Conservation (phyloP, 2,329 filamentous ascomycete genomes). For the Penicillium fuscoglaucum region DNA sequence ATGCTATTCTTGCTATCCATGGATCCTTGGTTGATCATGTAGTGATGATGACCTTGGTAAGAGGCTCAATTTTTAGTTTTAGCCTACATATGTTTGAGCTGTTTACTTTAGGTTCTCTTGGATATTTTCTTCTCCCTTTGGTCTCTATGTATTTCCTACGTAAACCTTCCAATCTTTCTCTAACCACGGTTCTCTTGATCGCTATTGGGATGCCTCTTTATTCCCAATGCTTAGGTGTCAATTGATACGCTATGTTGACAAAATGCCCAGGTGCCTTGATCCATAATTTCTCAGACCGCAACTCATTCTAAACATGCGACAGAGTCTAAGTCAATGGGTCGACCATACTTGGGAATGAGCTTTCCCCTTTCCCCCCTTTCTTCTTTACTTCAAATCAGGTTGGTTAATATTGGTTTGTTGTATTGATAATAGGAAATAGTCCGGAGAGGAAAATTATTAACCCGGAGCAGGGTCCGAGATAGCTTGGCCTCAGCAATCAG, state of each 20-base stretch:
- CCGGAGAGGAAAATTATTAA: not conserved
- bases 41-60: not conserved
- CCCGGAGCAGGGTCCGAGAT: not conserved
- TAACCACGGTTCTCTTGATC: not conserved
- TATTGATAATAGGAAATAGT: not conserved
- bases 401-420: too few relatives aligned
- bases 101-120: not conserved
- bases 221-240: not conserved
- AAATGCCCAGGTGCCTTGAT: not conserved
- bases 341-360: too few relatives aligned
- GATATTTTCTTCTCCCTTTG: not conserved
- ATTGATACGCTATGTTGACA: not conserved
- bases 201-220: not conserved
- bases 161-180: too few relatives aligned
- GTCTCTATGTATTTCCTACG: not conserved
- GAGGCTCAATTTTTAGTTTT: not conserved
- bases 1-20: too few relatives aligned
- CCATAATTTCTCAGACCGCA: not conserved
- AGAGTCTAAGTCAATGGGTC: not conserved
- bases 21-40: not conserved
- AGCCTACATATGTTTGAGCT: not conserved
- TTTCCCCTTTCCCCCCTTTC: too few relatives aligned
- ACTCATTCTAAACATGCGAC: not conserved
- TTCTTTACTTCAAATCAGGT: too few relatives aligned
- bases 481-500: not conserved